Percentiles rank a stretch among this genome's conserved stretches.
phyloP scores from a whole-genome alignment of 2,329 filamentous ascomycete species.

The Penicillium italicum region DNA sequence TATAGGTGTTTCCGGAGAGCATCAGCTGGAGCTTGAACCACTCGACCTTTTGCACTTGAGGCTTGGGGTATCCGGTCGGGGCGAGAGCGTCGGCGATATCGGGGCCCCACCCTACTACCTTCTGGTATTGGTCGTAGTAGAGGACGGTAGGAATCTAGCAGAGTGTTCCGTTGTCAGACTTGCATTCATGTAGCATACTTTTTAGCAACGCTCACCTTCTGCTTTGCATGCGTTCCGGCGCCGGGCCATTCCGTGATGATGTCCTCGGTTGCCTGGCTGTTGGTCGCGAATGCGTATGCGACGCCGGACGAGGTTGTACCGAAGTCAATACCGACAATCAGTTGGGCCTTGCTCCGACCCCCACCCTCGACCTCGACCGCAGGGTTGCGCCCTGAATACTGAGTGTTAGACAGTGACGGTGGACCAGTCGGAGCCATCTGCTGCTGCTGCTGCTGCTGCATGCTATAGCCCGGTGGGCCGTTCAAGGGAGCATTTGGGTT shows the following conservation, averaged over 20 bases:
- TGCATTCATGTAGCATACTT: background rate
- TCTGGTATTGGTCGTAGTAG: slow-evolving; percentile 99
- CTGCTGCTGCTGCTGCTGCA: slow-evolving; percentile 36
- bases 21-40: slow-evolving; percentile 99
- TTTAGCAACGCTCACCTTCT: slow-evolving; percentile 65
- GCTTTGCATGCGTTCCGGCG: slow-evolving; percentile 94
- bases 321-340: slow-evolving; percentile 99
- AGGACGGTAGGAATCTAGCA: slow-evolving; percentile 87
- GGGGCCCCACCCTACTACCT: slow-evolving; percentile 98
- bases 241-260: slow-evolving; percentile 99
- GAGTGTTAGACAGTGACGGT: slow-evolving; percentile 24
- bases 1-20: slow-evolving; percentile 98
- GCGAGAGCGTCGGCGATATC: slow-evolving; percentile 96
- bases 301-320: slow-evolving; percentile 98
- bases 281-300: slow-evolving; percentile 87
- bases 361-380: slow-evolving; percentile 75
- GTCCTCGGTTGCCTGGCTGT: slow-evolving; percentile 95
- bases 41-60: slow-evolving; percentile 96
- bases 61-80: slow-evolving; percentile 95
- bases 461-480: slow-evolving; percentile 46
- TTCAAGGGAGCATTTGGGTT: slow-evolving; percentile 38
- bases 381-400: slow-evolving; percentile 33
- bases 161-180: background rate
- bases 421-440: slow-evolving; percentile 28
- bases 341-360: slow-evolving; percentile 86